These are phyloP conservation scores for Xanthoparmelia taractica DNA, from an alignment of 495 filamentous ascomycete genomes.

Conservation along the genomic window DNA sequence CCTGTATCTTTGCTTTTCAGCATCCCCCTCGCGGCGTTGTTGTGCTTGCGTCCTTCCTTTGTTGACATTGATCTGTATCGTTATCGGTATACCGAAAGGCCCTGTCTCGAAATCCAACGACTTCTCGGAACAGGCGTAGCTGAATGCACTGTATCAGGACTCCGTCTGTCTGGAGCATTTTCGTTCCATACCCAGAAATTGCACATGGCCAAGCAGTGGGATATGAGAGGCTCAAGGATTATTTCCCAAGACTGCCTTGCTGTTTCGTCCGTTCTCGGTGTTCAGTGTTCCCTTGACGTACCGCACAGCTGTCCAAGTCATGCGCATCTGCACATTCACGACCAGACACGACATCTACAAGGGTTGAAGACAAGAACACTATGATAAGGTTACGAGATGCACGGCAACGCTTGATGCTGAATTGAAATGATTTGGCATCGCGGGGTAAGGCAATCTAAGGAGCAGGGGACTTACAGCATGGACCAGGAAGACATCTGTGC, in stretches of 20 bases:
- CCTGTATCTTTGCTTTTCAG: too few species aligned
- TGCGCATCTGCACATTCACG: neutral
- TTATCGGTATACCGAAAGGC: too few species aligned
- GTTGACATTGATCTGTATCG: too few species aligned
- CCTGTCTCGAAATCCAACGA: too few species aligned
- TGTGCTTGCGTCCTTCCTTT: too few species aligned
- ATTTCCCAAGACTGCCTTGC: too few species aligned
- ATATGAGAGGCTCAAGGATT: too few species aligned
- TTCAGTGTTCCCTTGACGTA: neutral
- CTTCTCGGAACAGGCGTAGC: too few species aligned
- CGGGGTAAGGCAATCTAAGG: neutral
- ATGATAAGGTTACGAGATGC: neutral
- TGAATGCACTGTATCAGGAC: too few species aligned
- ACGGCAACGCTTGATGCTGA: neutral
- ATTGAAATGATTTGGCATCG: neutral
- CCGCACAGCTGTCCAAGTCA: neutral
- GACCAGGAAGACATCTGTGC: neutral
- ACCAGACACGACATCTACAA: neutral
- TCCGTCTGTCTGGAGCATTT: too few species aligned
- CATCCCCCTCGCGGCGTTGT: too few species aligned
- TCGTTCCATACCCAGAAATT: too few species aligned
- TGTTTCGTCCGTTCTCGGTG: neutral
- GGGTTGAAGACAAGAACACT: neutral
- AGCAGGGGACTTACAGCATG: neutral
- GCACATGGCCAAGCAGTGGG: neutral